Conservation (phyloP, 441 rosid genomes). For the Daphne laureola region DNA sequence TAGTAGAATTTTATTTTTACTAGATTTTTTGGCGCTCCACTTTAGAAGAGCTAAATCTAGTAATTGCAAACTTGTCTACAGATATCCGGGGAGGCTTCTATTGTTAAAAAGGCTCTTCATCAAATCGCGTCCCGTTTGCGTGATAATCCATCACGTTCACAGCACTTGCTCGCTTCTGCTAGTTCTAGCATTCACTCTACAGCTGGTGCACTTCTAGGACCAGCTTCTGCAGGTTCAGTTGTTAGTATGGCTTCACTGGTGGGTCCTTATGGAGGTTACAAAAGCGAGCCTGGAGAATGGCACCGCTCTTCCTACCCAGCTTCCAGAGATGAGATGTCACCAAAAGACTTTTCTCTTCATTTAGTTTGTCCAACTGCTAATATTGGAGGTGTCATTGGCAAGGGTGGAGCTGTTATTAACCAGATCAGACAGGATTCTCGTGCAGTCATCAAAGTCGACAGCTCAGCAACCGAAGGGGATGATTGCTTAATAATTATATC, state of each 20-base stretch:
- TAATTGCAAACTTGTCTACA: slow-evolving; percentile 15
- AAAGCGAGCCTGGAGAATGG: slow-evolving; percentile 75
- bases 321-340: slow-evolving; percentile 68
- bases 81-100: slow-evolving; percentile 76
- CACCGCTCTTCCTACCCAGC: slow-evolving; percentile 62
- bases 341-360: slow-evolving; percentile 74
- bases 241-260: slow-evolving; percentile 72
- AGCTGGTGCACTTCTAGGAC: slow-evolving; percentile 45
- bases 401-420: slow-evolving; percentile 79
- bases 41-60: neutral
- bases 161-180: slow-evolving; percentile 67
- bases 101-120: slow-evolving; percentile 74
- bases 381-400: slow-evolving; percentile 82
- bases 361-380: slow-evolving; percentile 71
- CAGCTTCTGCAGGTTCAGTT: slow-evolving; percentile 44
- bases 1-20: too few species aligned
- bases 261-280: slow-evolving; percentile 75
- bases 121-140: slow-evolving; percentile 85
- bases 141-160: slow-evolving; percentile 85
- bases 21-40: too few species aligned
- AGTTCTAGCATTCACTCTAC: slow-evolving; percentile 38
- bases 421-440: slow-evolving; percentile 86
- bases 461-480: slow-evolving; percentile 68
- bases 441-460: slow-evolving; percentile 78
- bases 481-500: slow-evolving; percentile 76